A percentile compares a stretch with the other conserved stretches of the same genome.
These are phyloP conservation scores for Saccharomycopsis sp. DNA, from an alignment of 805 yeast genomes.

Conservation along the genomic window DNA sequence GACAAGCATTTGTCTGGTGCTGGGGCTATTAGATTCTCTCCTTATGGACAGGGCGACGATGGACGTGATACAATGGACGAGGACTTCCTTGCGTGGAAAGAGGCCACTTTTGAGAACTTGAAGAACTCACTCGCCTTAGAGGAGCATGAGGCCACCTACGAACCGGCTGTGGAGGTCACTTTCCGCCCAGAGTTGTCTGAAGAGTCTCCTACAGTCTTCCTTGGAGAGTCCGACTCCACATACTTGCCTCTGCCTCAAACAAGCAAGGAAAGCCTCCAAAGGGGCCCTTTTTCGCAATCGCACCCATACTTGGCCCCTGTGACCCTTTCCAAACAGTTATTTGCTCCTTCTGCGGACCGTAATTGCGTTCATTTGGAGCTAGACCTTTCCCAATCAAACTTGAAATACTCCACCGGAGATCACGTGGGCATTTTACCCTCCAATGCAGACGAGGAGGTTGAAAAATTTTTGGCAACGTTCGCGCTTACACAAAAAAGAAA, in stretches of 20 bases:
- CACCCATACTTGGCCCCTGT: conserved; percentile 82
- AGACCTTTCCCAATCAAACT: conserved; percentile 65
- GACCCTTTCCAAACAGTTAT: conserved; percentile 56
- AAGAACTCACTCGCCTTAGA: conserved; percentile 58
- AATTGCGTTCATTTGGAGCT: conserved; percentile 88
- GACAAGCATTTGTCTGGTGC: conserved; percentile 46
- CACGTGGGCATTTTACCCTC: conserved; percentile 95
- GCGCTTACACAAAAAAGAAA: conserved; percentile 48
- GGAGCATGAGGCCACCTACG: conserved; percentile 75
- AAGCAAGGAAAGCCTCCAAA: conserved; percentile 29
- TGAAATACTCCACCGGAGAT: conserved; percentile 91
- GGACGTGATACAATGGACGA: conserved; percentile 94
- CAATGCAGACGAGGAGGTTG: conserved; percentile 69
- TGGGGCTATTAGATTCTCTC: conserved; percentile 69
- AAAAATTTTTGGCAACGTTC: conserved; percentile 57
- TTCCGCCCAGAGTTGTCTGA: conserved; percentile 32
- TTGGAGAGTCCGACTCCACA: conserved; percentile 76
- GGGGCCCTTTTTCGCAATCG: conserved; percentile 72
- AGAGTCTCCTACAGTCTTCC: conserved; percentile 42
- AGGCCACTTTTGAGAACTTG: conserved; percentile 57
- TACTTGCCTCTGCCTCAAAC: conserved; percentile 34
- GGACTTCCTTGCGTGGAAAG: conserved; percentile 92
- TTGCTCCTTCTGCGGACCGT: conserved; percentile 47
- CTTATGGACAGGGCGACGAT: conserved; percentile 90
- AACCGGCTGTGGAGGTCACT: conserved; percentile 52